These are phyloP conservation scores for Diaporthe amygdali DNA, from an alignment of 2,329 filamentous ascomycete genomes.

Conservation along the genomic window DNA sequence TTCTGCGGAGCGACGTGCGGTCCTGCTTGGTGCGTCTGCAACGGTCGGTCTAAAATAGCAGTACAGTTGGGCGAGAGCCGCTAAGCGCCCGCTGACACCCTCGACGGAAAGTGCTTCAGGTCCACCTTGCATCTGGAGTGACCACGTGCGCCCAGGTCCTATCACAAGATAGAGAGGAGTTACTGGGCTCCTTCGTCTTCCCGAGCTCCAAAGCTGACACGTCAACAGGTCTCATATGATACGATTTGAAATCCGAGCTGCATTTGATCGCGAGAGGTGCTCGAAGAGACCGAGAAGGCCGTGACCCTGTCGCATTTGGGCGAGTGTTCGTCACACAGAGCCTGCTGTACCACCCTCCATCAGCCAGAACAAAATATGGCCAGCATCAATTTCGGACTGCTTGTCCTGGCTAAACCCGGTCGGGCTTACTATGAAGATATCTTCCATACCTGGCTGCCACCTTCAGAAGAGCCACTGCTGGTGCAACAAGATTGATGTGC, in stretches of 20 bases:
- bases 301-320: neutral
- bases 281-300: neutral
- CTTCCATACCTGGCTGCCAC: neutral
- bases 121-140: neutral
- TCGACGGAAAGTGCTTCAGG: neutral
- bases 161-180: neutral
- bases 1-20: neutral
- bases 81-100: neutral
- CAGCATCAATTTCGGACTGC: neutral
- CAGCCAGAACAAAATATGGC: neutral
- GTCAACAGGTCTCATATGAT: neutral
- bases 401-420: neutral
- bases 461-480: neutral
- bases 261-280: neutral
- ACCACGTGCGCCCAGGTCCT: neutral
- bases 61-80: neutral
- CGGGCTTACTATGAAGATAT: neutral
- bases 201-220: neutral
- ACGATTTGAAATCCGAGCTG: neutral
- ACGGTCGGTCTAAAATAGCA: neutral
- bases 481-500: neutral
- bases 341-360: neutral
- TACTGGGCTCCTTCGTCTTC: neutral
- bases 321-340: neutral
- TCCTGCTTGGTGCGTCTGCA: neutral